Evolutionary conservation across 164 flowering plant genomes (phyloP).

Genomic region (Euptelea pleiosperma): DNA sequence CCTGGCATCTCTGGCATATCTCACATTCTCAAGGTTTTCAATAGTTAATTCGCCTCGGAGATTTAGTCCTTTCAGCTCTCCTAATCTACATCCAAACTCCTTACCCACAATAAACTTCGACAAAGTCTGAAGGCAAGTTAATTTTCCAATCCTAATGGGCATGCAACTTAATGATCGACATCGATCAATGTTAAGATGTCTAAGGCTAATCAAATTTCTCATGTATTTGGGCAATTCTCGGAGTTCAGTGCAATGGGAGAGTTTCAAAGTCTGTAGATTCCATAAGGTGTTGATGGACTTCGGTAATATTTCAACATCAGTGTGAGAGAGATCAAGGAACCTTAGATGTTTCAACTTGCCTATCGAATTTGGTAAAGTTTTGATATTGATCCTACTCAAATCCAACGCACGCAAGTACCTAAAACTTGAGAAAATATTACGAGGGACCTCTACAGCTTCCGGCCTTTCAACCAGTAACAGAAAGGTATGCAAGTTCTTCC

Average conservation of each 20-base stretch:
- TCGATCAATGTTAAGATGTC: conserved; percentile 5
- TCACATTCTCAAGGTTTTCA: conserved; percentile 7
- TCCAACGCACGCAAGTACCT: conserved; percentile 14
- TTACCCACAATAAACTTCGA: background rate
- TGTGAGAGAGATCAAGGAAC: conserved; percentile 12
- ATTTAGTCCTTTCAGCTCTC: conserved; percentile 1
- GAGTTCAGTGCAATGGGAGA: background rate
- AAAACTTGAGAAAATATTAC: background rate
- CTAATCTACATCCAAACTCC: background rate
- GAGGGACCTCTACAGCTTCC: background rate
- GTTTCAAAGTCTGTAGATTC: conserved; percentile 9
- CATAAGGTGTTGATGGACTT: background rate
- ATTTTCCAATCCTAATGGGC: background rate
- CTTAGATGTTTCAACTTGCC: conserved; percentile 14
- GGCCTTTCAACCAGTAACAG: background rate
- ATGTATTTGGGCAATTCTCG: conserved; percentile 3
- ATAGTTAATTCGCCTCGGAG: conserved; percentile 18
- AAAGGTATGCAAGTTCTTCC: conserved; percentile 1
- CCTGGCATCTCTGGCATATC: background rate
- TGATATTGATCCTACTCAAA: conserved; percentile 20
- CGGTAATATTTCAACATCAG: conserved; percentile 1
- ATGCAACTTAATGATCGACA: background rate
- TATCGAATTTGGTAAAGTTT: conserved; percentile 2
- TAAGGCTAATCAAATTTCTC: conserved; percentile 5
- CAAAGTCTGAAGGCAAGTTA: background rate